Base-by-base conservation (phyloP, 768 basidiomycete genomes). In the Filobasidium wieringae region DNA sequence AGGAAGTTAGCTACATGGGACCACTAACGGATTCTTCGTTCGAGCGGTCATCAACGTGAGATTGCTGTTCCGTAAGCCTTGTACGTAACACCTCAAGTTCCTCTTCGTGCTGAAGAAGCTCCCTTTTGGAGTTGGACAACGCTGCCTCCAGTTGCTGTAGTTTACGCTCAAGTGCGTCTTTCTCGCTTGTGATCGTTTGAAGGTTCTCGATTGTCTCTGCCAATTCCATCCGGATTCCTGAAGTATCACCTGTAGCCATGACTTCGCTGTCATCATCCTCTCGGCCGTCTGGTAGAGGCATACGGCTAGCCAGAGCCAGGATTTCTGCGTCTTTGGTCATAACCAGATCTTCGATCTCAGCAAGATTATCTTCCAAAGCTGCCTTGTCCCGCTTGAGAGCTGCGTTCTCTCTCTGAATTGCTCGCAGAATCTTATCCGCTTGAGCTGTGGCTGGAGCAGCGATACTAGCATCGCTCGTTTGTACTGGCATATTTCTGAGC, bases 261-360 rank as follows among this genome's bases (percentile, higher is more conserved):
- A 15, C 37, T 40, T 40, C 22, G 37, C 37, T 40, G 17, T 41
- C 34, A 22, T 39, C 47, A n/a, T 57, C 50, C 24, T 7, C 1
- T 1, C 47, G 7, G 12, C 24, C 11, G 24, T 31, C 26, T 45
- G 55, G 56, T 4, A 70, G 32, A 15, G 69, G 69, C 9, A 70
- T 58, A 4, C 57, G 58, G 0, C 60, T 58, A 17, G 52, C 53
- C 31, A 71, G 57, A 5, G 37, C 27, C 7, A 61, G 34, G 19
- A 68, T 68, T 55, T 71, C 66, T 31, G 63, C 59, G n/a, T 68
- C 67, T 36, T 67, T 68, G 34, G 60, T 59, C 2, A 61, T 62
- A 12, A 68, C 34, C 22, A 65, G 33, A 11, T 65, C 58, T 33
- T 68, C 64, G 47, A 60, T 66, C 45, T 62, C 61, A 19, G 68